phyloP scores from a whole-genome alignment of 2,329 filamentous ascomycete species.

The Beauveria caledonica region DNA sequence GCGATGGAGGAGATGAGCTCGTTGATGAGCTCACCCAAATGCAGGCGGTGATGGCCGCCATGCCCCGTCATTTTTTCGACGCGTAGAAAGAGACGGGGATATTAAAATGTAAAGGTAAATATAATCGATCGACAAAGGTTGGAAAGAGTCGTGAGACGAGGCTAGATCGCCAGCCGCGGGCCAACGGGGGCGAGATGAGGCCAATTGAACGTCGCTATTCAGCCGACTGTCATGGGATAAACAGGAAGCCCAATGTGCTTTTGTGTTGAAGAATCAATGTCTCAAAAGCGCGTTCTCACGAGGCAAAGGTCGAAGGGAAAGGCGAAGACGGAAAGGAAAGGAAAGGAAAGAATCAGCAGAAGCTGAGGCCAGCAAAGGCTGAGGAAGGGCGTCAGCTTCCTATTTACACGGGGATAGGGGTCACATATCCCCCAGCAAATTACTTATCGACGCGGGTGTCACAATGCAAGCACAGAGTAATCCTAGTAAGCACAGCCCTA shows the following conservation, averaged over 20 bases:
- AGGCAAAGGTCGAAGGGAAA: neutral
- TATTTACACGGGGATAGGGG: constrained; percentile 5
- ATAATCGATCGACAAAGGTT: neutral
- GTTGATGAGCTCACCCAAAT: constrained; percentile 8
- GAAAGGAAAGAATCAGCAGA: neutral
- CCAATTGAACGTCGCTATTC: neutral
- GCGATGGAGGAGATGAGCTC: constrained; percentile 4
- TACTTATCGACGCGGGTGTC: neutral
- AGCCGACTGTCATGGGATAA: neutral
- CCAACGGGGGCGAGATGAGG: neutral
- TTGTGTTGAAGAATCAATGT: neutral
- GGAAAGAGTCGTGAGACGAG: neutral
- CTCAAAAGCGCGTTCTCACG: neutral
- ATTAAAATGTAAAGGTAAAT: neutral
- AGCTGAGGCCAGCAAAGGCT: neutral
- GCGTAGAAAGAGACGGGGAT: neutral
- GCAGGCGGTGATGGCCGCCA: neutral
- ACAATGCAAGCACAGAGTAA: neutral
- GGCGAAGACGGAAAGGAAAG: neutral
- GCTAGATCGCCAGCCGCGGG: neutral
- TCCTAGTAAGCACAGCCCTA: constrained; percentile 10
- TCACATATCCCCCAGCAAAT: constrained; percentile 8
- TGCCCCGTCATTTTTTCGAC: neutral
- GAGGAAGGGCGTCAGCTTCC: constrained; percentile 1
- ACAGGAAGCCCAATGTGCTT: neutral